A percentile compares a stretch with the other conserved stretches of the same genome.
Evolutionary conservation across 306 rosid genomes (phyloP).

Genomic region (Malus sylvestris): DNA sequence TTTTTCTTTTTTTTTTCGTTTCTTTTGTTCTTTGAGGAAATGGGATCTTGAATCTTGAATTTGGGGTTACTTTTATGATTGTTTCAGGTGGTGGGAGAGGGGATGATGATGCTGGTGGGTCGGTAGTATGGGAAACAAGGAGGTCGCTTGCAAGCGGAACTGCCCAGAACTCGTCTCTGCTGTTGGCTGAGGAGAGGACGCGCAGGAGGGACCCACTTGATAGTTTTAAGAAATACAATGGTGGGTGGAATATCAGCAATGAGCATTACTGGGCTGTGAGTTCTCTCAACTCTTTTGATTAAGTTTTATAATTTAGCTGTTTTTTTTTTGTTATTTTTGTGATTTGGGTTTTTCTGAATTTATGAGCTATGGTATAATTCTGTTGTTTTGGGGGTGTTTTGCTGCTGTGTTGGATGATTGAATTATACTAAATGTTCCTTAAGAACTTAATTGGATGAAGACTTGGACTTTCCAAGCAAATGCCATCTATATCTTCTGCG

Average conservation of each 20-base stretch:
- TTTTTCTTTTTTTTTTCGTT: no score
- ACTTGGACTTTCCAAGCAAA: constrained; percentile 73
- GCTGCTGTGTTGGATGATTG: not conserved
- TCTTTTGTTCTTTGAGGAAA: not conserved
- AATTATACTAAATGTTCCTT: constrained; percentile 20
- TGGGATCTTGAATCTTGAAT: not conserved
- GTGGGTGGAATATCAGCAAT: constrained; percentile 87
- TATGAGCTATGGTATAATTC: not conserved
- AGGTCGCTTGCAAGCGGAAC: constrained; percentile 33
- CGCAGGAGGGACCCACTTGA: constrained; percentile 47
- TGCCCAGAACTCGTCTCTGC: constrained; percentile 34
- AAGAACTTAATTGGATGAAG: constrained; percentile 54
- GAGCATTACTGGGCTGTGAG: constrained; percentile 53
- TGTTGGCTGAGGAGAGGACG: constrained; percentile 54
- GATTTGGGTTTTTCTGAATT: not conserved
- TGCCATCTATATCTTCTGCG: constrained; percentile 65
- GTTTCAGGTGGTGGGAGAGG: constrained; percentile 10
- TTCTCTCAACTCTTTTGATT: not conserved
- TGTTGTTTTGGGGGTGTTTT: not conserved
- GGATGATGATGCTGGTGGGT: constrained; percentile 6
- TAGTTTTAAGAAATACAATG: constrained; percentile 36
- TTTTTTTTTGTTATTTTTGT: not conserved
- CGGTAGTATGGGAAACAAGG: constrained; percentile 41
- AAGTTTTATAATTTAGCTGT: not conserved
- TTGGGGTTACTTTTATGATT: not conserved